Percentiles rank a stretch among this genome's conserved stretches.
Evolutionary conservation across 495 filamentous ascomycete genomes (phyloP).

Genomic region (Apodospora peruviana): DNA sequence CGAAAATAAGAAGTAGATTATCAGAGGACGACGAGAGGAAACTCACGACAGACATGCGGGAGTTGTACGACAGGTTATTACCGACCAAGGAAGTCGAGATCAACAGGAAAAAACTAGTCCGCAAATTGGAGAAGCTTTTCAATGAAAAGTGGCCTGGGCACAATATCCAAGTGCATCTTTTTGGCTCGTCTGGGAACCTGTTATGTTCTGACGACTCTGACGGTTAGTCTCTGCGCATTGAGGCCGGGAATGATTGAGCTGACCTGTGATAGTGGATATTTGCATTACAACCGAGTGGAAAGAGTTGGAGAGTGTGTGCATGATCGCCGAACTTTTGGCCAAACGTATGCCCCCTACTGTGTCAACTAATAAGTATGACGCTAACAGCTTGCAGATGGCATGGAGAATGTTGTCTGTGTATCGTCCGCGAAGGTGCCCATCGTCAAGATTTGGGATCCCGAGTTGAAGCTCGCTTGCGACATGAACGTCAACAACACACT

Average conservation of each 20-base stretch:
- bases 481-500: conserved; percentile 98
- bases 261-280: conserved; percentile 72
- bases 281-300: conserved; percentile 89
- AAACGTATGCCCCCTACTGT: conserved; percentile 57
- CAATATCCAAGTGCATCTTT: conserved; percentile 84
- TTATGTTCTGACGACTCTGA: conserved; percentile 95
- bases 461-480: conserved; percentile 84
- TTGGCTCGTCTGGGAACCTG: conserved; percentile 94
- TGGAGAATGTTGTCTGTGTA: conserved; percentile 92
- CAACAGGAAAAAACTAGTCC: conserved; percentile 67
- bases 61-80: conserved; percentile 77
- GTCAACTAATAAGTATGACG: not conserved
- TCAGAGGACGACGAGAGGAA: conserved; percentile 70
- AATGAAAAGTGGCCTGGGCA: conserved; percentile 88
- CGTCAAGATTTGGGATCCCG: conserved; percentile 98
- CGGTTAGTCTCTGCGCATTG: conserved; percentile 70
- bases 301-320: conserved; percentile 78
- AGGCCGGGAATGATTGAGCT: too few relatives aligned
- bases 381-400: conserved; percentile 64
- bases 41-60: conserved; percentile 73
- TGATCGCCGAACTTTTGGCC: conserved; percentile 76
- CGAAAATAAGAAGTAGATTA: conserved; percentile 59
- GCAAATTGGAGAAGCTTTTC: conserved; percentile 80
- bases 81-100: conserved; percentile 74
- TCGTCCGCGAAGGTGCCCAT: conserved; percentile 94